Base-by-base conservation (phyloP, 1,284 basidiomycete species). In the Phlebopus sp. region DNA sequence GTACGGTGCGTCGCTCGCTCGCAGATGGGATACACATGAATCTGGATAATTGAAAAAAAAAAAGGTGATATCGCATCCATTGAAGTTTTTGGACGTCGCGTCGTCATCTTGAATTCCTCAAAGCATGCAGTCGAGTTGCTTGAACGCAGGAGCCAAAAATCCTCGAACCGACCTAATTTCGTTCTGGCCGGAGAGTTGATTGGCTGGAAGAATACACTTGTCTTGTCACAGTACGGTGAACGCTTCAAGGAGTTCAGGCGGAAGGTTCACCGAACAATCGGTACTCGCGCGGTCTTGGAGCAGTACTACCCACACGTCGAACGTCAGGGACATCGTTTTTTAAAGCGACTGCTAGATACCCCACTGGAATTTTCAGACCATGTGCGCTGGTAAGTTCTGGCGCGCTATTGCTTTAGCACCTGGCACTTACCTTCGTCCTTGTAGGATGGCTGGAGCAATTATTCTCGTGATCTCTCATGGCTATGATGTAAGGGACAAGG, bases 191-290 rank as follows among this genome's bases (percentile, higher is more conserved):
- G 56, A n/a, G 47, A 49, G 25, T 34, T 56, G 18, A 44, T 46
- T 19, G 62, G 59, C 8, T 60, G 57, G 59, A 53, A 52, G 37
- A 37, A 55, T 17, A 42, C 52, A 1, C 47, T 59, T 35, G 56
- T 50, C 15, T 48, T 65, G 7, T 44, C 48, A 11, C 52, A 42
- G 7, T 56, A 57, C 25, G 53, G 56, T 6, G 49, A 55, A 7
- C 52, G 53, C 5, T 55, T 55, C 50, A 39, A 50, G n/a, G 46
- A 47, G 25, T 32, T 34, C 18, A 38, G 46, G 17, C 41, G 27
- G 23, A 30, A 36, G 10, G 50, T 61, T 21, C 57, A 58, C 27
- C 58, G 54, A 21, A 47, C 50, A 4, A 51, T 61, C 19, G 60
- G 61, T 15, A 55, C 54, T 8, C 53, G 42, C 13, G 42, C 53